phyloP scores from a whole-genome alignment of 2,329 filamentous ascomycete species.

The Fusarium mundagurra region DNA sequence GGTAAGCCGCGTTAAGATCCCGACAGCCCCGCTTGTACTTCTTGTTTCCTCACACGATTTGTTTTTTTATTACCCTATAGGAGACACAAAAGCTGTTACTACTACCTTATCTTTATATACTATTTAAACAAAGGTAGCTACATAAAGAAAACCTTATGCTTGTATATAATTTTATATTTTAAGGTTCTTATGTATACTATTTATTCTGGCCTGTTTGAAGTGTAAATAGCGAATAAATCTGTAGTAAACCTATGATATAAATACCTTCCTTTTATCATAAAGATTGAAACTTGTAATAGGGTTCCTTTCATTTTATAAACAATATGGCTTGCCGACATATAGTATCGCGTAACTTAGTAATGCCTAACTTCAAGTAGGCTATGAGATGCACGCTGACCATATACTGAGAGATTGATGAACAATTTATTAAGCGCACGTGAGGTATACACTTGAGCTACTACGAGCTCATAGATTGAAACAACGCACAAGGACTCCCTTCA shows the following conservation, averaged over 20 bases:
- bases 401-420: too few relatives aligned
- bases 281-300: rapidly evolving
- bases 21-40: neutral
- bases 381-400: too few relatives aligned
- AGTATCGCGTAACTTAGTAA: rapidly evolving
- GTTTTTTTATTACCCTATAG: too few relatives aligned
- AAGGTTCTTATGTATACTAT: neutral
- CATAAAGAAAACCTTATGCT: rapidly evolving
- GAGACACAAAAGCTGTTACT: neutral
- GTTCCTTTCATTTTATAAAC: rapidly evolving
- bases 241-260: too few relatives aligned
- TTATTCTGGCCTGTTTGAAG: rapidly evolving
- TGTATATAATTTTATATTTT: rapidly evolving
- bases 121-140: neutral
- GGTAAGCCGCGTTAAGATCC: neutral
- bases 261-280: rapidly evolving
- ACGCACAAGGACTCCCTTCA: neutral
- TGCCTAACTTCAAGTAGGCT: rapidly evolving
- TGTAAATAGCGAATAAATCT: too few relatives aligned
- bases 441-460: neutral
- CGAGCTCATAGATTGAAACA: constrained; percentile 1
- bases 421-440: neutral
- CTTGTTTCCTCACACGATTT: neutral
- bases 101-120: neutral
- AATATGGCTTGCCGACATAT: rapidly evolving